A percentile compares a stretch with the other conserved stretches of the same genome.
Evolutionary conservation across 1,284 basidiomycete species (phyloP).

Genomic region (Trichosporon inkin): DNA sequence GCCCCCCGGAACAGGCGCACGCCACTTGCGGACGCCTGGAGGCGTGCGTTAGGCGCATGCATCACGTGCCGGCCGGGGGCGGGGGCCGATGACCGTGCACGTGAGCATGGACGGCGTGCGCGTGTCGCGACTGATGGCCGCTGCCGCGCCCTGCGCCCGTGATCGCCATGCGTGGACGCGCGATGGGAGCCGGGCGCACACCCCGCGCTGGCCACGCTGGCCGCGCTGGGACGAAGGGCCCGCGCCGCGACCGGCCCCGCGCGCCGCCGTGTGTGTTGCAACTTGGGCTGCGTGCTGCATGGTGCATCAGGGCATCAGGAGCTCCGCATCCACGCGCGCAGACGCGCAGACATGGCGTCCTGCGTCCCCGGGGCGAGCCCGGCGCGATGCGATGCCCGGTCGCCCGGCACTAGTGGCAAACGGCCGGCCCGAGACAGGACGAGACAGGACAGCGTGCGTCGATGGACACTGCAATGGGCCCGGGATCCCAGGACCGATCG

Average conservation of each 20-base stretch:
- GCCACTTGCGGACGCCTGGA: too few species aligned
- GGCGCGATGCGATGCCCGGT: not conserved
- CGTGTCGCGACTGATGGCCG: too few species aligned
- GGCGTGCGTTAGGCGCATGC: too few species aligned
- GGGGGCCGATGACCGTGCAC: constrained; percentile 7
- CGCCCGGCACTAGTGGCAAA: not conserved
- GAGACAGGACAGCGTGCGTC: too few species aligned
- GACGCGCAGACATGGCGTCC: too few species aligned
- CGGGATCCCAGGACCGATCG: too few species aligned
- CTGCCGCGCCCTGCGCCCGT: not conserved
- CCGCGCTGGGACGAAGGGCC: not conserved
- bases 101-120: not conserved
- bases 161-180: not conserved
- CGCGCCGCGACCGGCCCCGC: too few species aligned
- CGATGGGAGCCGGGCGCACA: not conserved
- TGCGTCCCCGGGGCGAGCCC: too few species aligned
- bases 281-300: too few species aligned
- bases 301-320: too few species aligned
- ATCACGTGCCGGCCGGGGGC: not conserved
- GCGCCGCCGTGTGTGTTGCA: too few species aligned
- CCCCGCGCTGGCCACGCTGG: not conserved
- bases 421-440: not conserved
- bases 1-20: not conserved
- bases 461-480: not conserved
- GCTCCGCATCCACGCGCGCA: too few species aligned